These are phyloP conservation scores for Leptomonas seymouri DNA, from an alignment of 208 protist genomes.

Conservation along the genomic window DNA sequence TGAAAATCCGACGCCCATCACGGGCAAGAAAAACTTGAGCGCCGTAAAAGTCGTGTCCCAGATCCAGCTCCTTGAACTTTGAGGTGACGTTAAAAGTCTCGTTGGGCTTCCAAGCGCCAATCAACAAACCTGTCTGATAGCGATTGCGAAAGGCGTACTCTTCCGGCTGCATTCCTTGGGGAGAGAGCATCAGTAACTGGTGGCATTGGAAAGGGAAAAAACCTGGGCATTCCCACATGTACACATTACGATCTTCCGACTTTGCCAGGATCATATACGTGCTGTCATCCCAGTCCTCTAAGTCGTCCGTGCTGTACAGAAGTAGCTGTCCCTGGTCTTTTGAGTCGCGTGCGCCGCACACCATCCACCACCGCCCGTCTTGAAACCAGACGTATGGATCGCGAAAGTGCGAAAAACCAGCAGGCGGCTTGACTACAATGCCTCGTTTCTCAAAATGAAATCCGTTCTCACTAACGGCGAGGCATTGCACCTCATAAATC, in stretches of 20 bases:
- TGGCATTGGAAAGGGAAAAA: slow-evolving; percentile 38
- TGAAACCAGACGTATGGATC: slow-evolving; percentile 61
- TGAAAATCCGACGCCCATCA: slow-evolving; percentile 45
- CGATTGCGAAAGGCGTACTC: slow-evolving; percentile 42
- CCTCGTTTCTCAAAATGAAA: slow-evolving; percentile 69
- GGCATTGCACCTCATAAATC: slow-evolving; percentile 70
- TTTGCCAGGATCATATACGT: slow-evolving; percentile 58
- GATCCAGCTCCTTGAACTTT: slow-evolving; percentile 46
- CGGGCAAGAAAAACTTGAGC: slow-evolving; percentile 41
- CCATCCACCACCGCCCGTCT: slow-evolving; percentile 65
- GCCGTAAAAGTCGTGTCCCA: slow-evolving; percentile 58
- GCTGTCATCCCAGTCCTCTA: slow-evolving; percentile 75
- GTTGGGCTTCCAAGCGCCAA: slow-evolving; percentile 52
- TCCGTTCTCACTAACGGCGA: slow-evolving; percentile 71
- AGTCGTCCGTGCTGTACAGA: slow-evolving; percentile 67
- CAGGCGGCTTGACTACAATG: slow-evolving; percentile 72
- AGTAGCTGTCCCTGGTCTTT: slow-evolving; percentile 72
- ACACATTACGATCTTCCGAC: slow-evolving; percentile 57
- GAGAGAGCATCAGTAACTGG: slow-evolving; percentile 46
- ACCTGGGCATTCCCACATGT: slow-evolving; percentile 61
- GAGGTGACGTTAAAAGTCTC: slow-evolving; percentile 38
- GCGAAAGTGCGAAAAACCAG: slow-evolving; percentile 56
- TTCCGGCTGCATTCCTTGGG: slow-evolving; percentile 39
- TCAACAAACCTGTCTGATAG: slow-evolving; percentile 42
- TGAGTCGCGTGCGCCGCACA: slow-evolving; percentile 50